phyloP scores from a whole-genome alignment of 164 flowering plant species.

The Nymphaea colorata region DNA sequence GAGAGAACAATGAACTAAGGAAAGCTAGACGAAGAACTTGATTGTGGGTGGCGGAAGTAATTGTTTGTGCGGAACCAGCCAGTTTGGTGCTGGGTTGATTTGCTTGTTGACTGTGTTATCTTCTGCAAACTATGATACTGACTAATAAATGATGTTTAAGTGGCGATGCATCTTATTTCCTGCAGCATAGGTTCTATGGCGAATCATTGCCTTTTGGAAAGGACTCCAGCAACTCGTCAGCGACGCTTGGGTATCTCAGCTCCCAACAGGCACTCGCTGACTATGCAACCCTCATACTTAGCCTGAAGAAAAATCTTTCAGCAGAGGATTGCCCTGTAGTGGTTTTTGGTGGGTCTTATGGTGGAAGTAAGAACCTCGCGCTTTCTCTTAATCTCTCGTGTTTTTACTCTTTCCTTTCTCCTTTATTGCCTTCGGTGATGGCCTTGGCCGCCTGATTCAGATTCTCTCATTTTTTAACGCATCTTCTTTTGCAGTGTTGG shows the following conservation, averaged over 20 bases:
- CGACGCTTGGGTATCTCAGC: constrained; percentile 40
- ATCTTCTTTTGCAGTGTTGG: constrained; percentile 23
- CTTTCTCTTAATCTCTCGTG: background rate
- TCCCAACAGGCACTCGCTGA: constrained; percentile 60
- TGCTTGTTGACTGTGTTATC: background rate
- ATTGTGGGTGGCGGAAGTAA: background rate
- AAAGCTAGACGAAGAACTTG: too few relatives aligned
- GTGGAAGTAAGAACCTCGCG: constrained; percentile 25
- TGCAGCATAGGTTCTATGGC: constrained; percentile 55
- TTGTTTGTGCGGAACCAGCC: background rate
- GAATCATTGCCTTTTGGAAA: constrained; percentile 53
- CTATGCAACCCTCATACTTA: constrained; percentile 37
- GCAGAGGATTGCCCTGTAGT: constrained; percentile 50
- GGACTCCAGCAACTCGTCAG: constrained; percentile 29
- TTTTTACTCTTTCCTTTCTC: background rate
- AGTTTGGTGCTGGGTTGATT: background rate
- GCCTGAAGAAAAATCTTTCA: constrained; percentile 45
- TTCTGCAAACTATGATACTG: background rate
- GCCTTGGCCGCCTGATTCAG: constrained; percentile 48
- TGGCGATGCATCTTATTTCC: background rate
- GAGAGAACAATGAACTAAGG: too few relatives aligned
- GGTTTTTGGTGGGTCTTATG: constrained; percentile 62
- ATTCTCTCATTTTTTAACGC: constrained; percentile 5
- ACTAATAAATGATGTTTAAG: background rate
- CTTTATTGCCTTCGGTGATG: constrained; percentile 7